phyloP scores from a whole-genome alignment of 1,139 yeast species.

The Taphrina communis region DNA sequence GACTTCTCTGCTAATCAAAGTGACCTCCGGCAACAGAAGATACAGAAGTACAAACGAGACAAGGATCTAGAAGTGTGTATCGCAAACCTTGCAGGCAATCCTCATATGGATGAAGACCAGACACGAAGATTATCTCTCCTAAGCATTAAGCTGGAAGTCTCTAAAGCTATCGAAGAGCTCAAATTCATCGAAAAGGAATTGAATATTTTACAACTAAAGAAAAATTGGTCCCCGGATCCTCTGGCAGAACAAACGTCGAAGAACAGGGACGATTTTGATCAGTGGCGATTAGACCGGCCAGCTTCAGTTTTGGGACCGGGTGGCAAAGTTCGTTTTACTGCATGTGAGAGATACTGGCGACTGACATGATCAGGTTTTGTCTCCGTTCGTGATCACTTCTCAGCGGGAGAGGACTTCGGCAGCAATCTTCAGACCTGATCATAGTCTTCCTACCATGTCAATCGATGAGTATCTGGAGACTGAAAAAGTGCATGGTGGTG shows the following conservation, averaged over 20 bases:
- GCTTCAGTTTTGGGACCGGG: conserved; percentile 20
- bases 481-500: conserved; percentile 83
- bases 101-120: conserved; percentile 8
- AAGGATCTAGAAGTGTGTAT: conserved; percentile 56
- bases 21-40: conserved; percentile 70
- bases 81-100: neutral
- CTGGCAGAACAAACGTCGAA: neutral
- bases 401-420: conserved; percentile 62
- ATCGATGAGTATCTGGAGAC: conserved; percentile 89
- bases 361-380: conserved; percentile 54
- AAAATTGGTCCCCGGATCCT: neutral
- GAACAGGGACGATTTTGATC: neutral
- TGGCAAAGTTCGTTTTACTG: conserved; percentile 46
- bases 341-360: conserved; percentile 52
- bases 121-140: neutral
- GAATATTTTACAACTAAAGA: conserved; percentile 42
- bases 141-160: neutral
- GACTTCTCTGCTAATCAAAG: conserved; percentile 56
- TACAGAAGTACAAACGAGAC: conserved; percentile 68
- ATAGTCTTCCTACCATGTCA: conserved; percentile 89
- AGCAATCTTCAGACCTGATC: conserved; percentile 90
- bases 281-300: conserved; percentile 8
- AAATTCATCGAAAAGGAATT: conserved; percentile 3
- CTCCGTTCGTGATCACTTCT: conserved; percentile 78
- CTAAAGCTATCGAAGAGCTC: neutral